Base-by-base conservation (phyloP, 2,329 filamentous ascomycete genomes). In the Aspergillus udagawae region DNA sequence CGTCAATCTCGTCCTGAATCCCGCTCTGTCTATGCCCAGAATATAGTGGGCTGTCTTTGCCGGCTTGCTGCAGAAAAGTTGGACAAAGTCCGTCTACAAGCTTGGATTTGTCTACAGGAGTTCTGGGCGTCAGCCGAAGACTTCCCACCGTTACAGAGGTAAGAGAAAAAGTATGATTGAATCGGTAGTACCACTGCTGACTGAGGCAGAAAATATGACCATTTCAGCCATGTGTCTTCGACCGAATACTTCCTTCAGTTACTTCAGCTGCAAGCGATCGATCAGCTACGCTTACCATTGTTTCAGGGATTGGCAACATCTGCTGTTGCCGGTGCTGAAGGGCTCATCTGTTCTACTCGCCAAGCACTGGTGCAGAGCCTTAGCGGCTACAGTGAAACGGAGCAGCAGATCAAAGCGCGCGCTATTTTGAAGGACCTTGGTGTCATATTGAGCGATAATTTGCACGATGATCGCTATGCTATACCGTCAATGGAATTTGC, bases 51-150 rank as follows among this genome's bases (percentile, higher is more conserved):
- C 17, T 76, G 78, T 49, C 69, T 84, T 3, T 77, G 90, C 32
- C 84, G 92, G 1, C 80, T 97, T 14, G 87, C 91, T 2, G 84
- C 90, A 0, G 94, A 99, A 74, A 97, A 96, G 70, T 81, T 97
- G 1, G 93, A 97, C 72, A 89, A 91, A 60, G 88, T 97, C 20
- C 86, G 94, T 25, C 78, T 84, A 44, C 71, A 77, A 60, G 78
- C 77, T 38, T 80, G 77, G 75, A 69, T 67, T 42, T 77, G 75
- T 63, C 59, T 81, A 14, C 73, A 76, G 58, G 55, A 51, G 0
- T 75, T 71, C 56, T 79, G 77, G 77, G 64, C 69, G 49, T 74
- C 61, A 52, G 60, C 65, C 8, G 53, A 53, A n/a, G 67, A 69
- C 20, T 70, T 74, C 20, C 72, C 71, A 42, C 67, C 63, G 21